Evolutionary conservation across 768 basidiomycete species (phyloP).

Genomic region (Termitomyces sp.): DNA sequence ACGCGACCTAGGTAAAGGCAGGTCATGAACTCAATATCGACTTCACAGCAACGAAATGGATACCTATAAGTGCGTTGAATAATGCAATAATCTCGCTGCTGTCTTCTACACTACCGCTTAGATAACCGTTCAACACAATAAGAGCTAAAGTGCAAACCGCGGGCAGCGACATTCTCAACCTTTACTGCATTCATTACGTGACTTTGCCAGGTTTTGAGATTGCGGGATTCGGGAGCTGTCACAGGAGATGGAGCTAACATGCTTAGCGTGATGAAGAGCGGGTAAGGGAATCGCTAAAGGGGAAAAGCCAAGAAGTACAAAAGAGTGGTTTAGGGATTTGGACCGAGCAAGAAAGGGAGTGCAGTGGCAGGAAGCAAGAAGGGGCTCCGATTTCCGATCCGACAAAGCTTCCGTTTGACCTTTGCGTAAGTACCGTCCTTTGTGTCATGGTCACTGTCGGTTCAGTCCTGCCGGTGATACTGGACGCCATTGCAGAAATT

Average conservation of each 20-base stretch:
- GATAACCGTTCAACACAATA: neutral
- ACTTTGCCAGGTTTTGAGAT: constrained; percentile 23
- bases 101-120: constrained; percentile 17
- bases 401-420: neutral
- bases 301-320: constrained; percentile 10
- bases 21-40: neutral
- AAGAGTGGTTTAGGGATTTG: constrained; percentile 10
- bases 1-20: constrained; percentile 39
- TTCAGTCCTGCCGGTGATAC: too few species aligned
- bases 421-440: neutral
- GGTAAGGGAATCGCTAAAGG: constrained; percentile 15
- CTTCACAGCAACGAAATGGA: constrained; percentile 1
- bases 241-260: constrained; percentile 12
- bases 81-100: constrained; percentile 46
- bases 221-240: constrained; percentile 15
- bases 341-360: constrained; percentile 13
- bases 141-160: constrained; percentile 21
- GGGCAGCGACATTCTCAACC: constrained; percentile 41
- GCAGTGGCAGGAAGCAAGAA: constrained; percentile 14
- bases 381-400: constrained; percentile 12
- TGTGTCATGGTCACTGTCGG: too few species aligned
- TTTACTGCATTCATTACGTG: constrained; percentile 38
- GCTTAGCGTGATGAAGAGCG: neutral
- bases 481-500: neutral
- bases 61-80: constrained; percentile 56